phyloP scores from a whole-genome alignment of 345 rosid species.

The Punica granatum region DNA sequence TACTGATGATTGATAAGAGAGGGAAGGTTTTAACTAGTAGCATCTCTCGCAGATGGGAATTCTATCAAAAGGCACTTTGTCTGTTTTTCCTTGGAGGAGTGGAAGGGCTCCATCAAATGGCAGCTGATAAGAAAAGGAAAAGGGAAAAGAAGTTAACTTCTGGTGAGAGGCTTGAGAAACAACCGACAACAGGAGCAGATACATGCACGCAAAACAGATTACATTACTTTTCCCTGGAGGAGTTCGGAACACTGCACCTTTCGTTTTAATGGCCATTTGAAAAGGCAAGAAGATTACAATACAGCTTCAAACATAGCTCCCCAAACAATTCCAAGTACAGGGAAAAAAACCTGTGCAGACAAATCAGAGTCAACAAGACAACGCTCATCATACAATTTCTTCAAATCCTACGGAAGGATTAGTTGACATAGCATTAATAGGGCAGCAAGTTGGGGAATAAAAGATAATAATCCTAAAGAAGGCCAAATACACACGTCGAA shows the following conservation, averaged over 20 bases:
- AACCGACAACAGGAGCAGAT: neutral
- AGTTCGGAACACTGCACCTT: neutral
- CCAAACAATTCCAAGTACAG: slow-evolving; percentile 2
- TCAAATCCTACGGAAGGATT: too few relatives aligned
- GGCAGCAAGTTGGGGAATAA: too few relatives aligned
- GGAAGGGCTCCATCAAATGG: too few relatives aligned
- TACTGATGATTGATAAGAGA: slow-evolving; percentile 10
- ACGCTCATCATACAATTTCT: neutral
- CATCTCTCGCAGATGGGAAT: neutral
- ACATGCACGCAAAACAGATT: neutral
- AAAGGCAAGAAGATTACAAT: neutral
- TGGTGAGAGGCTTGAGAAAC: neutral
- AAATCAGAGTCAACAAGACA: neutral
- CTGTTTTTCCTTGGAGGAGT: neutral
- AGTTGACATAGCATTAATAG: too few relatives aligned
- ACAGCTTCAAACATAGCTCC: neutral
- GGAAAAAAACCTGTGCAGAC: neutral
- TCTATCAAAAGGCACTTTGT: neutral
- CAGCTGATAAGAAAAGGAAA: too few relatives aligned
- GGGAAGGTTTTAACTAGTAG: slow-evolving; percentile 9
- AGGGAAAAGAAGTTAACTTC: neutral
- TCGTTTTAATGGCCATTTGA: neutral
- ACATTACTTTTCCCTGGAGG: neutral
- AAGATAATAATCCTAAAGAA: too few relatives aligned
- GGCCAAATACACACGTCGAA: too few relatives aligned